phyloP scores from a whole-genome alignment of 2,329 filamentous ascomycete species.

The Fusarium mexicanum region DNA sequence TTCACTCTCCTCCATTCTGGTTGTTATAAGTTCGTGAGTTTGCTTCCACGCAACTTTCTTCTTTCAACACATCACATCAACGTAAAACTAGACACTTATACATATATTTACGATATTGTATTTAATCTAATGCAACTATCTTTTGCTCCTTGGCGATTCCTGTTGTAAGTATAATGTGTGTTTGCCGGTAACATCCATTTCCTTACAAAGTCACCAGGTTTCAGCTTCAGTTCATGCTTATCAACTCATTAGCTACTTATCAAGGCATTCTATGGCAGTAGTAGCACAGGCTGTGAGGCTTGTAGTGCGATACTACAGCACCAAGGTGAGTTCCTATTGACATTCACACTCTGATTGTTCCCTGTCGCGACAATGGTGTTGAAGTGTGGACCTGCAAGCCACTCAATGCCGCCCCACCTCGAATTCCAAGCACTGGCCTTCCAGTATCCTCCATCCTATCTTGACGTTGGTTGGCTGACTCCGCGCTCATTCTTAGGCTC shows the following conservation, averaged over 20 bases:
- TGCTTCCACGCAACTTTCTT: neutral
- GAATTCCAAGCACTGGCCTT: constrained; percentile 12
- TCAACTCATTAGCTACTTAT: accelerated
- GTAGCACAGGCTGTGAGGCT: accelerated
- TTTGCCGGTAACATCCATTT: accelerated
- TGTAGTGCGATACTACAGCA: accelerated
- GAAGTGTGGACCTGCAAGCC: neutral
- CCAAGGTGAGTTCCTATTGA: neutral
- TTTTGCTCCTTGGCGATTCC: neutral
- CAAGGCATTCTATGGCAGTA: accelerated
- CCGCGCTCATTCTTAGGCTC: constrained; percentile 8
- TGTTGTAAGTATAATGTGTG: neutral
- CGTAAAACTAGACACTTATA: accelerated
- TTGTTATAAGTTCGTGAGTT: neutral
- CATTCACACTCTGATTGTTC: neutral
- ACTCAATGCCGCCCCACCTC: constrained; percentile 10
- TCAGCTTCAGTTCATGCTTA: accelerated
- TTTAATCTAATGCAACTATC: neutral
- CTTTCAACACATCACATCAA: neutral
- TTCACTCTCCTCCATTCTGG: neutral
- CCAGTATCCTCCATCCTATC: neutral
- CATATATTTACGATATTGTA: neutral
- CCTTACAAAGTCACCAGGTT: neutral
- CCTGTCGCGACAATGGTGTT: constrained; percentile 2
- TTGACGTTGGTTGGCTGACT: constrained; percentile 28